Base-by-base conservation (phyloP, 2,329 filamentous ascomycete species). In the Lachnum nothofagi region DNA sequence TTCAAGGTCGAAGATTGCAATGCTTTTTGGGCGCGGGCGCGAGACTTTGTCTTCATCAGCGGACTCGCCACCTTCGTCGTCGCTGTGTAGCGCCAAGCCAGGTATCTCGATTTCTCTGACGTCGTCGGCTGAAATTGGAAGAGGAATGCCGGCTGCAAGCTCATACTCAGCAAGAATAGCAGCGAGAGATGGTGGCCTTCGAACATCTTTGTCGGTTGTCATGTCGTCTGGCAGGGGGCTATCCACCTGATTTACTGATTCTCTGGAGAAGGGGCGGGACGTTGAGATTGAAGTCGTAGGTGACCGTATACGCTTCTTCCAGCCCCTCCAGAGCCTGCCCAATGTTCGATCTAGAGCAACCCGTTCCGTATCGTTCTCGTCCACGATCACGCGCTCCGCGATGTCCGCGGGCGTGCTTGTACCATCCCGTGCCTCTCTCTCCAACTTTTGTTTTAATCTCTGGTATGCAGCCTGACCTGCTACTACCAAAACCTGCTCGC, bases 291-390 rank as follows among this genome's bases (percentile, higher is more conserved):
- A 73, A 27, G 71, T 68, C 27, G 65, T 66, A 0, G 80, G 79
- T 5, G 77, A 76, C 49, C 88, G 80, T 59, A 87, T 77, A 54
- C 86, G 81, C 71, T 95, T 95, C 70, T 93, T 89, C 93, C 93
- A 98, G 22, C 88, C 86, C 60, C 93, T 82, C 93, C 93, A 98
- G 37, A 97, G 74, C 42, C 91, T 78, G 17, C 93, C 93, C 1
- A 98, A 73, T 2, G 88, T 91, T 49, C 90, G 80, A 64, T 95
- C 94, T 52, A 97, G 75, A 6, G 91, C 91, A 55, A 97, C 80
- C 58, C 91, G 88, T 64, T 97, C 93, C 76, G 96, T 88, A 65
- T 98, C 93, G 46, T 82, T 72, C 61, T 97, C 91, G 61, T 94
- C 88, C 22, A 98, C 83, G n/a, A 91, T 74, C 45, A 95, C 76